Evolutionary conservation across 2,329 filamentous ascomycete genomes (phyloP).

Genomic region (Aspergillus transmontanensis): DNA sequence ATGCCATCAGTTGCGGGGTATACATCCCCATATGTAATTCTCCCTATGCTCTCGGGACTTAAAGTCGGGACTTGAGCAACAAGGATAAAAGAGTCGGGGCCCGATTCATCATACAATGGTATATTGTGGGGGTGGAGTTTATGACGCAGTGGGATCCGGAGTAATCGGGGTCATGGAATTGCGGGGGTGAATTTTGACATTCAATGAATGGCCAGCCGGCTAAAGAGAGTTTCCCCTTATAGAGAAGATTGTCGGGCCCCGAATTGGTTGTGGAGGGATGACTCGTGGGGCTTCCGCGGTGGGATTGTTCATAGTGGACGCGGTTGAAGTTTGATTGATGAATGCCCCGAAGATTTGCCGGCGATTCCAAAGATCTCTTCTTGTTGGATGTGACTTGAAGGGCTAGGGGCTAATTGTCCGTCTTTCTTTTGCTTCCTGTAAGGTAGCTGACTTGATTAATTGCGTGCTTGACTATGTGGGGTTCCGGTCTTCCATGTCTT

Average conservation of each 20-base stretch:
- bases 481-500: too few relatives aligned
- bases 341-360: conserved; percentile 12
- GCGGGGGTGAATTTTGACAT: background rate
- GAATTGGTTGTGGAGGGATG: background rate
- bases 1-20: background rate
- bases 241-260: conserved; percentile 7
- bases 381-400: background rate
- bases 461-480: background rate
- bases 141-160: background rate
- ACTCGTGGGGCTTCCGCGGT: background rate
- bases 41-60: background rate
- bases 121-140: background rate
- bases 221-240: background rate
- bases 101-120: background rate
- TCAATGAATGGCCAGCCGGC: background rate
- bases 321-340: conserved; percentile 1
- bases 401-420: background rate
- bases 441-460: background rate
- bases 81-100: background rate
- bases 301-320: background rate
- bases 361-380: background rate
- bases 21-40: background rate
- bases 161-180: background rate
- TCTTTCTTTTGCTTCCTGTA: background rate
- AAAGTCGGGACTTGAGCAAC: background rate